Evolutionary conservation across 345 rosid genomes (phyloP), one percentile per base, ranked within the genome.

Genomic region (Noccaea bulbosa): DNA sequence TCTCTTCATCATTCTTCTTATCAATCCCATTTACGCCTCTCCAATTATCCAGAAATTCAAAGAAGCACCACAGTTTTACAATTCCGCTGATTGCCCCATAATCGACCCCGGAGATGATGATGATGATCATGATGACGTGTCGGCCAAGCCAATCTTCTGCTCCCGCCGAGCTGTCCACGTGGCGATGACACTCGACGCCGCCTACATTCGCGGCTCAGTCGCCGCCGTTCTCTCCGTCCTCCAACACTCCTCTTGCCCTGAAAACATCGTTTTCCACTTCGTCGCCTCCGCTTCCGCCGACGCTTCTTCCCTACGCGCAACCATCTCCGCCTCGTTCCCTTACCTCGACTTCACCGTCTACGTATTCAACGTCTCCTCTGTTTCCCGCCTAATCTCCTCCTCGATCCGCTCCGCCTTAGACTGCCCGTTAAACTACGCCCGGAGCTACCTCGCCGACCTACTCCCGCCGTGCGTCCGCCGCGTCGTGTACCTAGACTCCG

Each of bases 61-160:
- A 80, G 96, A 93, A 76, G 98, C 98, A 39, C 96, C 98, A 0
- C 85, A 93, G 16, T 93, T 93, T 78, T 93, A 87, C 80, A 93
- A 91, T 61, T 84, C 98, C 2, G 87, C 81, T 0, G 96, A 83
- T 27, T 93, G 98, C 81, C 91, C 88, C 60, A 48, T 77, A 8
- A 49, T 87, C 24, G 24, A 22, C 40, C 38, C 67, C 59, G 52
- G 77, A 58, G 56, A 50, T 2, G 62, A 67, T 6, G 62, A 67
- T 6, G 56, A 50, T 2, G 52, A 67, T 6, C 52, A 74, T 1
- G 80, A 53, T 7, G 81, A 77, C 15, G 69, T 41, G 47, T 11
- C 56, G 11, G 4, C 15, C 0, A 53, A 68, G 15, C 30, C 67
- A 50, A 77, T 84, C 33, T 61, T 84, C 76, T 93, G 94, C 74